phyloP scores from a whole-genome alignment of 352 stramenopile species.

The Pythium monospermum region DNA sequence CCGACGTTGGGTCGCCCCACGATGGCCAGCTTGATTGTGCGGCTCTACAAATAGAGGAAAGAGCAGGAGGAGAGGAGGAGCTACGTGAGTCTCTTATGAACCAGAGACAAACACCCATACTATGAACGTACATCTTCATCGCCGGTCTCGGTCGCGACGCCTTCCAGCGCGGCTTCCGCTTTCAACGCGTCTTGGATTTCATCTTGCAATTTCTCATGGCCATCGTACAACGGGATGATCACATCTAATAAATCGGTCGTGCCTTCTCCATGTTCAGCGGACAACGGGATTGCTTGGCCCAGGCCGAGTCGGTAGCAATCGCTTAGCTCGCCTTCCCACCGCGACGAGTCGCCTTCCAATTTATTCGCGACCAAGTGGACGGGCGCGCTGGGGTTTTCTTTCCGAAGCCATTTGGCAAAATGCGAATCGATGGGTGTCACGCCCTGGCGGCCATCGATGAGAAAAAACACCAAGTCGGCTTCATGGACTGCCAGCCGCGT shows the following conservation, averaged over 20 bases:
- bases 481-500: slow-evolving; percentile 71
- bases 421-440: slow-evolving; percentile 77
- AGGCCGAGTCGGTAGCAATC: slow-evolving; percentile 76
- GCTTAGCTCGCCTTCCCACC: slow-evolving; percentile 65
- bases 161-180: slow-evolving; percentile 11
- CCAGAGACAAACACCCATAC: background rate
- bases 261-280: slow-evolving; percentile 73
- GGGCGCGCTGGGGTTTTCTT: slow-evolving; percentile 47
- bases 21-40: slow-evolving; percentile 72
- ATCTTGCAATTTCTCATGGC: slow-evolving; percentile 50
- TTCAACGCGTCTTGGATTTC: slow-evolving; percentile 18
- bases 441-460: slow-evolving; percentile 72
- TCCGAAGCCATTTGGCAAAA: slow-evolving; percentile 70
- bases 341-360: slow-evolving; percentile 57
- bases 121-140: slow-evolving; percentile 46
- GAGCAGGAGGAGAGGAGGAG: background rate
- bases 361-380: slow-evolving; percentile 81
- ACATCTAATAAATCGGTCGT: slow-evolving; percentile 63
- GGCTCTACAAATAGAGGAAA: slow-evolving; percentile 26
- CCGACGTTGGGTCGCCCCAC: slow-evolving; percentile 76
- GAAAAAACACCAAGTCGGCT: slow-evolving; percentile 73
- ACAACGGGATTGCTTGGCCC: slow-evolving; percentile 61
- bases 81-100: background rate
- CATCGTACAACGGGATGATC: slow-evolving; percentile 68
- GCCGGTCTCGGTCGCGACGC: slow-evolving; percentile 27